These are phyloP conservation scores for Ormosia semicastrata DNA, from an alignment of 306 rosid species.

Conservation along the genomic window DNA sequence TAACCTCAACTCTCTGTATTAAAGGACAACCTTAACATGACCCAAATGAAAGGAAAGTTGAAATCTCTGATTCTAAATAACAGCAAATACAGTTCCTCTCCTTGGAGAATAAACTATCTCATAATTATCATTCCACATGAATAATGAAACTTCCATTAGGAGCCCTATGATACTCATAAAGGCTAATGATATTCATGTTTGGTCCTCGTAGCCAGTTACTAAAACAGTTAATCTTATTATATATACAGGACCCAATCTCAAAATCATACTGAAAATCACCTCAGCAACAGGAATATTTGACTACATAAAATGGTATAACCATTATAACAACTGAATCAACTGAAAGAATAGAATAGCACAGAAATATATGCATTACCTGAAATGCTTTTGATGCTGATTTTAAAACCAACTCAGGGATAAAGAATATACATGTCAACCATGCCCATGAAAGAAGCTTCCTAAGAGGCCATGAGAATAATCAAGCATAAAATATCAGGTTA, in stretches of 20 bases:
- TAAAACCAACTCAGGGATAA: constrained; percentile 60
- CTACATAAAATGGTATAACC: background rate
- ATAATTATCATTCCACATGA: background rate
- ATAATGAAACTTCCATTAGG: background rate
- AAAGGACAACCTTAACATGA: background rate
- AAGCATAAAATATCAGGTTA: background rate
- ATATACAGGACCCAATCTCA: background rate
- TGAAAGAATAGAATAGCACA: background rate
- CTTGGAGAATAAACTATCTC: background rate
- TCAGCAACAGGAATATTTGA: background rate
- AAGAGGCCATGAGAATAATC: constrained; percentile 18
- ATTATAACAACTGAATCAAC: background rate
- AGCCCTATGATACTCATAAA: background rate
- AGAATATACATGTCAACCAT: constrained; percentile 78
- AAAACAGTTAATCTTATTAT: background rate
- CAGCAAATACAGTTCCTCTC: background rate
- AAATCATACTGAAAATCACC: background rate
- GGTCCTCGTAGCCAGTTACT: background rate
- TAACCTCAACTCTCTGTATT: background rate
- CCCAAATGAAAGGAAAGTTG: background rate
- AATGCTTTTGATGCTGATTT: constrained; percentile 60
- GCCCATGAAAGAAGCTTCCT: constrained; percentile 88
- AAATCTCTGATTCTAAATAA: background rate
- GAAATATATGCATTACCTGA: constrained; percentile 44
- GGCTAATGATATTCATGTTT: background rate